phyloP scores from a whole-genome alignment of 208 protist species.

The Leishmania gerbilli region DNA sequence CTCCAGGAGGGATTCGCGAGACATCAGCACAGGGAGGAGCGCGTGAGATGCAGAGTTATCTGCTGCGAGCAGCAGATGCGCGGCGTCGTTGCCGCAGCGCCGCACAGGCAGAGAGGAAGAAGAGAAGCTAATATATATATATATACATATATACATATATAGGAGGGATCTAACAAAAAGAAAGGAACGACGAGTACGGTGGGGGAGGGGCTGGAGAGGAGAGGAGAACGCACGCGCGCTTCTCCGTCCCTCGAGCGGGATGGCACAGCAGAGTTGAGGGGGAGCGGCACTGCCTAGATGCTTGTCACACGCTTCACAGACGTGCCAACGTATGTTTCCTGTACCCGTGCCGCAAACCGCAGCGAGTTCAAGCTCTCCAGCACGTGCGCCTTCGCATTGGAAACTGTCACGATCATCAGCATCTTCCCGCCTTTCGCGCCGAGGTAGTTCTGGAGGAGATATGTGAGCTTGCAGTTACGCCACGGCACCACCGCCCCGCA shows the following conservation, averaged over 20 bases:
- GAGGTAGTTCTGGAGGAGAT: conserved; percentile 90
- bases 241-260: background rate
- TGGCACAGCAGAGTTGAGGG: background rate
- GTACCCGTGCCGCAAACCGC: conserved; percentile 93
- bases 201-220: background rate
- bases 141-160: too few relatives aligned
- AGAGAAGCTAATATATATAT: background rate
- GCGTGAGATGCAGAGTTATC: background rate
- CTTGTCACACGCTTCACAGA: conserved; percentile 78
- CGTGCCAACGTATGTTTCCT: conserved; percentile 81
- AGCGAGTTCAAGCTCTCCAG: conserved; percentile 90
- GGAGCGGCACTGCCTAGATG: conserved; percentile 25
- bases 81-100: background rate
- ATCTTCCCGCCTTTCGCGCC: conserved; percentile 89
- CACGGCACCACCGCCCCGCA: conserved; percentile 78
- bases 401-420: conserved; percentile 94
- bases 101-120: background rate
- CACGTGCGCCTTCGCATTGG: conserved; percentile 58
- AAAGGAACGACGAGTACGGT: background rate
- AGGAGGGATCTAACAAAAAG: background rate
- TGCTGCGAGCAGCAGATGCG: background rate
- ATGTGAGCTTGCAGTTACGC: conserved; percentile 93
- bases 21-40: background rate
- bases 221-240: background rate
- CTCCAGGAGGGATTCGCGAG: background rate